phyloP scores from a whole-genome alignment of 441 rosid species.

The Dalechampia spathulata region DNA sequence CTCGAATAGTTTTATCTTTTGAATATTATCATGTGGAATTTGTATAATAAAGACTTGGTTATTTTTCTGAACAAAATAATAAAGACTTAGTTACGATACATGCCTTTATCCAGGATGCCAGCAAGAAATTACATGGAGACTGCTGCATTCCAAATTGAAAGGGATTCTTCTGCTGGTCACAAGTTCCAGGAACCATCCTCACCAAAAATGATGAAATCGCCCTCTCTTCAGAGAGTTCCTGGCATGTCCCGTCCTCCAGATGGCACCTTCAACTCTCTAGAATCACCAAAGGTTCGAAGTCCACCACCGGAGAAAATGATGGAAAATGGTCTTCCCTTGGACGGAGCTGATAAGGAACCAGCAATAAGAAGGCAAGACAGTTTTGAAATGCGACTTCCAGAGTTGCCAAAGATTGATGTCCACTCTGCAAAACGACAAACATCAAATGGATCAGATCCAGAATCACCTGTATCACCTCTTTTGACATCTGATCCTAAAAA shows the following conservation, averaged over 20 bases:
- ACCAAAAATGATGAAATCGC: constrained; percentile 79
- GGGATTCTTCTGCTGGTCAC: constrained; percentile 79
- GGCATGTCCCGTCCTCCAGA: constrained; percentile 51
- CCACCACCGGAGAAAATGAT: constrained; percentile 69
- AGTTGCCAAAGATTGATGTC: constrained; percentile 85
- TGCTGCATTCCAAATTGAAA: constrained; percentile 70
- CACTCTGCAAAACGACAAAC: constrained; percentile 52
- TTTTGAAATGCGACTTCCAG: constrained; percentile 89
- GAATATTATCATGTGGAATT: no score
- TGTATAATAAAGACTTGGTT: no score
- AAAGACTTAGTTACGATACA: no score
- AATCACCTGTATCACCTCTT: constrained; percentile 96
- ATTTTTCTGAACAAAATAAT: no score
- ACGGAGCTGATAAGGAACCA: constrained; percentile 67
- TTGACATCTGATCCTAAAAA: constrained; percentile 94
- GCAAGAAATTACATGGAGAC: constrained; percentile 57
- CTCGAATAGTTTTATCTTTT: no score
- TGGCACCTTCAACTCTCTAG: constrained; percentile 47
- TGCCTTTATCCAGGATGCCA: constrained; percentile 79
- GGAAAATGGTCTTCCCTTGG: constrained; percentile 58
- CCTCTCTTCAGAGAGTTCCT: constrained; percentile 89
- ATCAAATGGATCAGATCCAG: constrained; percentile 81
- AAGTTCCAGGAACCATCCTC: constrained; percentile 89
- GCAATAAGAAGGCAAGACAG: constrained; percentile 87
- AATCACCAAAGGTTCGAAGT: constrained; percentile 60